Evolutionary conservation across 2,329 filamentous ascomycete genomes (phyloP).

Genomic region (Dryadomyces quercus-mongolicae): DNA sequence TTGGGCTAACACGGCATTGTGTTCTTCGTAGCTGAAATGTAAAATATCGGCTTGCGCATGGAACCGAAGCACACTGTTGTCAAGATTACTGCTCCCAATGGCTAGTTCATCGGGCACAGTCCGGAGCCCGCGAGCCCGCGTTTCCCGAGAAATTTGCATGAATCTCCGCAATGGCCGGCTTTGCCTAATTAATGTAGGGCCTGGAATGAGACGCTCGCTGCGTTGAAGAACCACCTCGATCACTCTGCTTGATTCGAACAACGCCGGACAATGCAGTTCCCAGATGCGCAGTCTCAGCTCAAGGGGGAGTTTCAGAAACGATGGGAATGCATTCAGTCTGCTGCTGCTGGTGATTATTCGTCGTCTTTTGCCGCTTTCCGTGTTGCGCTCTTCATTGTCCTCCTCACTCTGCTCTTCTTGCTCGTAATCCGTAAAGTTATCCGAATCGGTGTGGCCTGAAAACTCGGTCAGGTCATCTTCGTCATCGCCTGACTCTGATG

Average conservation of each 20-base stretch:
- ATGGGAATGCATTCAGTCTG: constrained; percentile 3
- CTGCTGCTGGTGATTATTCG: not conserved
- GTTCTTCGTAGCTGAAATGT: constrained; percentile 2
- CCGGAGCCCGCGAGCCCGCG: constrained; percentile 6
- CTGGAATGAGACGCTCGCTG: not conserved
- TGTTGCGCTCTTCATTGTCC: not conserved
- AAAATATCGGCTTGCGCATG: constrained; percentile 9
- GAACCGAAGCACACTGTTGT: constrained; percentile 6
- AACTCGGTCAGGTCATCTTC: not conserved
- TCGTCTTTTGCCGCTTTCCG: not conserved
- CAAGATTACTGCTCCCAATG: not conserved
- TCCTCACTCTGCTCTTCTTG: not conserved
- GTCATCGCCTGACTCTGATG: not conserved
- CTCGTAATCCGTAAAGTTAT: not conserved
- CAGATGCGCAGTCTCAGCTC: constrained; percentile 13
- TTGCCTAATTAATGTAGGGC: not conserved
- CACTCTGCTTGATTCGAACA: constrained; percentile 4
- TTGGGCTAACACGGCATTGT: not conserved
- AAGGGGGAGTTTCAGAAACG: constrained; percentile 7
- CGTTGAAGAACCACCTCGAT: constrained; percentile 1
- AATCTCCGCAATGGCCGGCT: constrained; percentile 3
- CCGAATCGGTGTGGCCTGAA: not conserved
- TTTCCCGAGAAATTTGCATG: constrained; percentile 9
- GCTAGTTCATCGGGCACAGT: constrained; percentile 10
- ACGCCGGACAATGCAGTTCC: constrained; percentile 9